phyloP scores from a whole-genome alignment of 169 alveolate genomes.

The Babesia divergens region DNA sequence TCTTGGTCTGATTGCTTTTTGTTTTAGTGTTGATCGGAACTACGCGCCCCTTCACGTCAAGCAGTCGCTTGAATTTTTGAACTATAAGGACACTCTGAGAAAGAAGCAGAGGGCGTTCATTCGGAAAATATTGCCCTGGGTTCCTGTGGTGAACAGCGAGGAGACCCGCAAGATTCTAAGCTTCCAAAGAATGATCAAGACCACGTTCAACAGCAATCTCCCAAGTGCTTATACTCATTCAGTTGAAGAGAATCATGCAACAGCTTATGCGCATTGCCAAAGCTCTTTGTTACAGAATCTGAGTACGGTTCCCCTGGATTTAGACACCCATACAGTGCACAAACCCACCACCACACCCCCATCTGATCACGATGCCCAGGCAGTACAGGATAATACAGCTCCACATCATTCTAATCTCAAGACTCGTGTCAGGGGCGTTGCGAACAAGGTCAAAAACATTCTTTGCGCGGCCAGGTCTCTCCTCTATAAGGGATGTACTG shows the following conservation, averaged over 20 bases:
- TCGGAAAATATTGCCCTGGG: slow-evolving; percentile 36
- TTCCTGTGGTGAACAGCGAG: slow-evolving; percentile 38
- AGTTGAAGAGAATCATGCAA: neutral
- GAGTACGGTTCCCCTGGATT: too few species aligned
- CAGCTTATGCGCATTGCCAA: too few species aligned
- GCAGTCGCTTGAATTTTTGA: slow-evolving; percentile 53
- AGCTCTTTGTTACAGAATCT: too few species aligned
- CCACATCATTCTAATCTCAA: too few species aligned
- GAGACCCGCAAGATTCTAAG: slow-evolving; percentile 27
- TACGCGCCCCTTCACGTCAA: slow-evolving; percentile 34
- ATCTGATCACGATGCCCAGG: too few species aligned
- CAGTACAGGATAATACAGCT: too few species aligned
- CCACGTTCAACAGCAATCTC: neutral
- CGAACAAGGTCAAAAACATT: too few species aligned
- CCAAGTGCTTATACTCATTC: neutral
- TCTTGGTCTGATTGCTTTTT: slow-evolving; percentile 11
- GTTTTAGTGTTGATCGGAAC: slow-evolving; percentile 25
- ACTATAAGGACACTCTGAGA: slow-evolving; percentile 48
- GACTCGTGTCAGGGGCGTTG: too few species aligned
- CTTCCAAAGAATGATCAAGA: slow-evolving; percentile 39
- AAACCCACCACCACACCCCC: too few species aligned
- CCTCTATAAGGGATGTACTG: neutral
- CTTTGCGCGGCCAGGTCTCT: too few species aligned
- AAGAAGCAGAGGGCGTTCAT: slow-evolving; percentile 44
- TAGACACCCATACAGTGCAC: too few species aligned